Evolutionary conservation across 305 asterid genomes (phyloP).

Genomic region (Fraxinus latifolia): DNA sequence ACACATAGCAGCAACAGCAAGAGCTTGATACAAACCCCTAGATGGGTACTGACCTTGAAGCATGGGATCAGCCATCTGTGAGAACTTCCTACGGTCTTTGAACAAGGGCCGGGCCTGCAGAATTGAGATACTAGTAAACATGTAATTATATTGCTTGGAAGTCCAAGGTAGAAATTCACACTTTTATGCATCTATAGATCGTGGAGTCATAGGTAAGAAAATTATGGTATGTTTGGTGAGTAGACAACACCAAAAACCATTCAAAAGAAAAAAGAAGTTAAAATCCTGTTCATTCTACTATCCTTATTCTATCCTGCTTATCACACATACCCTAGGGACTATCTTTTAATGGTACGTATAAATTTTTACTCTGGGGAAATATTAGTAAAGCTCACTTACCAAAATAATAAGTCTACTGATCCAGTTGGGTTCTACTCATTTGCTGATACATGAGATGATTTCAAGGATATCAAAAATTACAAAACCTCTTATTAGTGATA

Average conservation of each 20-base stretch:
- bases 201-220: background rate
- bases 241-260: background rate
- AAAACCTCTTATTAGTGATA: background rate
- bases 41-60: conserved; percentile 9
- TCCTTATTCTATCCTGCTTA: background rate
- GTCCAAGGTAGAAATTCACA: background rate
- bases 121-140: background rate
- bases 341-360: background rate
- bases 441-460: background rate
- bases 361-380: background rate
- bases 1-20: conserved; percentile 7
- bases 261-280: background rate
- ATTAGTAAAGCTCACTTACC: background rate
- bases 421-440: background rate
- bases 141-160: background rate
- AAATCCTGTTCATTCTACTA: background rate
- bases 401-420: background rate
- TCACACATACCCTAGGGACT: background rate
- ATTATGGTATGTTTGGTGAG: background rate
- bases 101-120: conserved; percentile 18
- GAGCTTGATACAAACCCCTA: conserved; percentile 4
- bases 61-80: conserved; percentile 3
- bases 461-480: background rate
- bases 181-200: background rate
- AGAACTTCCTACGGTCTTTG: conserved; percentile 10